Evolutionary conservation across 1,284 basidiomycete species (phyloP).

Genomic region (Fomitopsis betulina): DNA sequence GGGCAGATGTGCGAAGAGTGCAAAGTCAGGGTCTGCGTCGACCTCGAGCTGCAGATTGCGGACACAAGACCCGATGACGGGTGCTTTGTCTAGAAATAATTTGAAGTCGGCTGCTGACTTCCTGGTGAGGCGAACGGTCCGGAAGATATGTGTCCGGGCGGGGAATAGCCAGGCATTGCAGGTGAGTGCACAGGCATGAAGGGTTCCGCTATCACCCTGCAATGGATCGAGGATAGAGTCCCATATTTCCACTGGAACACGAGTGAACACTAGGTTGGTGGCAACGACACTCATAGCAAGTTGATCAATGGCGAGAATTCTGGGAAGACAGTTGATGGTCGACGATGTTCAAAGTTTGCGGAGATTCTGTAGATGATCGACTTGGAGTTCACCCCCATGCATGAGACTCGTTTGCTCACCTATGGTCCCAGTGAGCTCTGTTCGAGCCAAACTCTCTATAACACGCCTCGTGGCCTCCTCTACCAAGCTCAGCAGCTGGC

Average conservation of each 20-base stretch:
- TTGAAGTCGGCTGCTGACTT: background rate
- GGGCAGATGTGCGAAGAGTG: background rate
- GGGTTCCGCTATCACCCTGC: constrained; percentile 20
- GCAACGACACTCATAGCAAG: background rate
- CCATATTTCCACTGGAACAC: constrained; percentile 19
- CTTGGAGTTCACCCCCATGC: background rate
- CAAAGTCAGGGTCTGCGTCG: background rate
- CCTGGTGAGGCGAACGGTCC: background rate
- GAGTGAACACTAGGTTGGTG: background rate
- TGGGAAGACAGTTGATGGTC: background rate
- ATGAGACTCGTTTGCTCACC: background rate
- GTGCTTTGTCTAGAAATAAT: background rate
- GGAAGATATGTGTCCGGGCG: constrained; percentile 27
- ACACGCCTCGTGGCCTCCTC: background rate
- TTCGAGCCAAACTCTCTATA: background rate
- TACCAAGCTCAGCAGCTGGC: background rate
- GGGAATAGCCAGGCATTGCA: constrained; percentile 28
- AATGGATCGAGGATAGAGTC: constrained; percentile 28
- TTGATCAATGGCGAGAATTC: background rate
- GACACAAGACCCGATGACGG: background rate
- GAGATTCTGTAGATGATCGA: background rate
- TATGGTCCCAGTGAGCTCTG: background rate
- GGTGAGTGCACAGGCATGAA: constrained; percentile 27
- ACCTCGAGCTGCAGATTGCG: background rate
- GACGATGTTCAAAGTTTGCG: background rate